phyloP scores from a whole-genome alignment of 768 basidiomycete genomes.

The Collybia sp. region DNA sequence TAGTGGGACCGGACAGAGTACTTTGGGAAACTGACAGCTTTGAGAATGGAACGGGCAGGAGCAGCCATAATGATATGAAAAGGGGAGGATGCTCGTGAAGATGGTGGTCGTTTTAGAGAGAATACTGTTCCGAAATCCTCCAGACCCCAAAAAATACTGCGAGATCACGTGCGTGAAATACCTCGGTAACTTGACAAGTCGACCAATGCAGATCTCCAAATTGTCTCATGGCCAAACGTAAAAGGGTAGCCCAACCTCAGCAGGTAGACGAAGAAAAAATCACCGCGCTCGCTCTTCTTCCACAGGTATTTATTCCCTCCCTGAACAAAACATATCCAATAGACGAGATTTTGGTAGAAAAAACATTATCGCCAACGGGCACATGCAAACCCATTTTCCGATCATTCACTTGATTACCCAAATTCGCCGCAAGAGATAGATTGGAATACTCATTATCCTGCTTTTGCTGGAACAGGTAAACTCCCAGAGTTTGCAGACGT shows the following conservation, averaged over 20 bases:
- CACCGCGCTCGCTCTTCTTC: conserved; percentile 27
- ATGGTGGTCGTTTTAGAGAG: neutral
- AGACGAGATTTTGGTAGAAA: conserved; percentile 57
- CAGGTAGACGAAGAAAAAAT: conserved; percentile 7
- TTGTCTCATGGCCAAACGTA: conserved; percentile 27
- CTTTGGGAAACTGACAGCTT: conserved; percentile 26
- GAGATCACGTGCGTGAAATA: neutral
- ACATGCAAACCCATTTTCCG: conserved; percentile 84
- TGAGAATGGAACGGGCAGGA: conserved; percentile 29
- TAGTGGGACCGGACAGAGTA: neutral
- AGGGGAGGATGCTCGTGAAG: conserved; percentile 7
- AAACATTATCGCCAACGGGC: conserved; percentile 80
- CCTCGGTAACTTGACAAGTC: neutral
- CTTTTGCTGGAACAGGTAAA: conserved; percentile 51
- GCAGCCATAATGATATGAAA: conserved; percentile 34
- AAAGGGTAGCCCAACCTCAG: conserved; percentile 17
- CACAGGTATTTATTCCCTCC: conserved; percentile 35
- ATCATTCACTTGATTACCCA: conserved; percentile 87
- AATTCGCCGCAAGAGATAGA: conserved; percentile 68
- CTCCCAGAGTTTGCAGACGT: conserved; percentile 93
- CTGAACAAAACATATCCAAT: neutral
- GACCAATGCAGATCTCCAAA: neutral
- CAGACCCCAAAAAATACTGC: neutral
- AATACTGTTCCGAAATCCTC: neutral
- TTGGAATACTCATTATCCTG: conserved; percentile 83